A percentile compares a stretch with the other conserved stretches of the same genome.
Conservation (phyloP, 2,329 filamentous ascomycete genomes). For the Neonectria hederae region DNA sequence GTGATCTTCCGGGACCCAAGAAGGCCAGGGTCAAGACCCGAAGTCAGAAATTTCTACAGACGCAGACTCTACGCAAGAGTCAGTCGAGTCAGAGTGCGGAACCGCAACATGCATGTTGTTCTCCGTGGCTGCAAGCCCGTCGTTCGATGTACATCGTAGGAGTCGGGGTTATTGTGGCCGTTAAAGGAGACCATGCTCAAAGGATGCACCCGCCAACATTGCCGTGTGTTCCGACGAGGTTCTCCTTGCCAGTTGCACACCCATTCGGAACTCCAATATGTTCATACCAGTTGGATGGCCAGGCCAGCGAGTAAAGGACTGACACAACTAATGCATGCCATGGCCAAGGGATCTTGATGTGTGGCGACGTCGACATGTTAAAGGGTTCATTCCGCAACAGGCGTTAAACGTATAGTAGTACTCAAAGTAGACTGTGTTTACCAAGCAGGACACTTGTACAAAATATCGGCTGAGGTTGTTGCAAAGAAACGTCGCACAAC, state of each 20-base stretch:
- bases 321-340: not conserved
- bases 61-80: slow-evolving; percentile 1
- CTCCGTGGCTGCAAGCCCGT: not conserved
- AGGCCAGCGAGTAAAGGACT: not conserved
- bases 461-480: not conserved
- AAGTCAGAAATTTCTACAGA: not conserved
- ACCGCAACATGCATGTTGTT: not conserved
- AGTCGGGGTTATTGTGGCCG: not conserved
- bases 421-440: not conserved
- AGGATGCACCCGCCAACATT: slow-evolving; percentile 4
- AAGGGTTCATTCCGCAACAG: not conserved
- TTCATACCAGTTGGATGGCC: not conserved
- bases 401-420: not conserved
- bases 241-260: slow-evolving; percentile 1
- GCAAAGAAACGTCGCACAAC: slow-evolving; percentile 6
- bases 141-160: slow-evolving; percentile 5
- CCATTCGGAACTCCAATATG: not conserved
- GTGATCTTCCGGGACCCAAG: not conserved
- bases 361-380: not conserved
- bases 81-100: slow-evolving; percentile 5
- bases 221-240: slow-evolving; percentile 19
- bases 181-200: slow-evolving; percentile 1
- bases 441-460: slow-evolving; percentile 6
- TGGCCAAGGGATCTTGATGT: not conserved
- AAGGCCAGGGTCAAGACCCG: not conserved